These are phyloP conservation scores for Candida glucosophila DNA, from an alignment of 1,139 yeast genomes.

Conservation along the genomic window DNA sequence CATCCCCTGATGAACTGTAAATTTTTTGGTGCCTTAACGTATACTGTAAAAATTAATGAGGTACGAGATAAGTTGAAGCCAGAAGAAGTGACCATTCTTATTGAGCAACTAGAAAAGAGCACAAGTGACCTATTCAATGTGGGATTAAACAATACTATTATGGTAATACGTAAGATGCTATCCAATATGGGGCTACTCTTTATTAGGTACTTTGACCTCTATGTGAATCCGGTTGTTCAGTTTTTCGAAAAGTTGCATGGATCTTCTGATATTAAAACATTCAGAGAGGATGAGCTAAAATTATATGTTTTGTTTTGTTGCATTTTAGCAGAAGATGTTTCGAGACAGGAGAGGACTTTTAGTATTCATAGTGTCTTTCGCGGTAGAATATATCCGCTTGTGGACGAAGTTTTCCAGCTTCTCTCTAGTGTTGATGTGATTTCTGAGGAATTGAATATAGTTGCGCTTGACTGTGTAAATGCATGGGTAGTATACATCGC, in stretches of 20 bases:
- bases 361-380: slow-evolving; percentile 23
- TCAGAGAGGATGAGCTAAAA: too few species aligned
- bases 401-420: neutral
- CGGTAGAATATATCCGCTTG: slow-evolving; percentile 13
- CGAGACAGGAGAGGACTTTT: slow-evolving; percentile 20
- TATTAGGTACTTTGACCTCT: slow-evolving; percentile 19
- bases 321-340: slow-evolving; percentile 49
- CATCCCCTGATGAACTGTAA: slow-evolving; percentile 40
- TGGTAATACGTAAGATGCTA: slow-evolving; percentile 26
- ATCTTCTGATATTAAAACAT: slow-evolving; percentile 4
- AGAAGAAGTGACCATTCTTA: slow-evolving; percentile 3
- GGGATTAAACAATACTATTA: slow-evolving; percentile 8
- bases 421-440: slow-evolving; percentile 2
- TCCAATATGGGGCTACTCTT: slow-evolving; percentile 50
- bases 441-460: slow-evolving; percentile 6
- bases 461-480: slow-evolving; percentile 22
- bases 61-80: slow-evolving; percentile 5
- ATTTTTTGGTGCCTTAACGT: slow-evolving; percentile 69
- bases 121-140: slow-evolving; percentile 5
- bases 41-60: slow-evolving; percentile 41
- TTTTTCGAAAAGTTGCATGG: slow-evolving; percentile 2
- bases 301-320: slow-evolving; percentile 31
- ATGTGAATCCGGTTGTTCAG: slow-evolving; percentile 9
- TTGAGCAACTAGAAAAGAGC: slow-evolving; percentile 6
- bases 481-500: slow-evolving; percentile 28